Evolutionary conservation across 768 basidiomycete genomes (phyloP), one percentile per base, ranked within the genome.

Genomic region (Pleurotus djamor): DNA sequence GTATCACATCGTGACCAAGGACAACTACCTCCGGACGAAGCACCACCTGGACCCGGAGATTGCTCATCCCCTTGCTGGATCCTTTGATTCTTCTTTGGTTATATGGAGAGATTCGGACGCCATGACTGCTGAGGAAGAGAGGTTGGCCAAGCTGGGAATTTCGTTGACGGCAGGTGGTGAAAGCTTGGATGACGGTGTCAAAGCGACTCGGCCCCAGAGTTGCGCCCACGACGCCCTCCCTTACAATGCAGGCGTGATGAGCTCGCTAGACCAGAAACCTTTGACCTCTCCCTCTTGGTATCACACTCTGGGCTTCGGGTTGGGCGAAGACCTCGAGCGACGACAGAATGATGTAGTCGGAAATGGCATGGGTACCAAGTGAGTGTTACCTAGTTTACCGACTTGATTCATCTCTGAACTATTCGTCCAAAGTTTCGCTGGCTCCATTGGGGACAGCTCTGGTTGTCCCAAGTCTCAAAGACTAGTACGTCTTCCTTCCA

Each of bases 101-200:
- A 83, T 94, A 51, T 92, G 89, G 81, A 79, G 88, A 49, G 88
- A 93, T 63, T 80, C 80, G 21, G 91, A 93, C 73, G 76, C 84
- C 32, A 82, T 84, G 79, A 78, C 77, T 4, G 35, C 58, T 8
- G 69, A 72, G 21, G 76, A 81, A 56, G 84, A 86, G 66, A 81
- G 83, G 61, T 71, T 71, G 52, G 52, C 65, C 35, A 61, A 65
- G 32, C 44, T 41, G 17, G 37, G 38, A 43, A 28, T 41, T 21
- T 36, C 7, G 14, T 52, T 52, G 35, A 51, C 13, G n/a, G 44
- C 4, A 2, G 44, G 41, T 28, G 28, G 33, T 5, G 14, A 65
- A 48, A 74, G 71, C 44, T 55, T 58, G 48, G 56, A 58, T 35
- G 63, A 63, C 21, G 54, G 61, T 44, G 64, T 60, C 33, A 60